Evolutionary conservation across 116 monocot genomes (phyloP).

Genomic region (Thalassia testudinum): DNA sequence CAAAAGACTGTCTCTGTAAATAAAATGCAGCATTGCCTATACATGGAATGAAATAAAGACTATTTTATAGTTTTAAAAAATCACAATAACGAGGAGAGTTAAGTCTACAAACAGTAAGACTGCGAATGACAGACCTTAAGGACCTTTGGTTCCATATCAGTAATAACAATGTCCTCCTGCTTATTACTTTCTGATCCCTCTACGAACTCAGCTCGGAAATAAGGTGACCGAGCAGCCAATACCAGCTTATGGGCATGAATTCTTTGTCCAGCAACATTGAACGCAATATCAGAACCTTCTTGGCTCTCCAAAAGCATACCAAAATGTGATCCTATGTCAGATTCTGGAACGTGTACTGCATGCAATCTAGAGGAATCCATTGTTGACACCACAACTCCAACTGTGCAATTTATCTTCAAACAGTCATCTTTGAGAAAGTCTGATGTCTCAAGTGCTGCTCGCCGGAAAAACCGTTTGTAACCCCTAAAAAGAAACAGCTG

Average conservation of each 20-base stretch:
- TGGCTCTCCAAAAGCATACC: conserved; percentile 55
- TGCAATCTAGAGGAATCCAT: conserved; percentile 56
- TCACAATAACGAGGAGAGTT: background rate
- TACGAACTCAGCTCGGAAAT: conserved; percentile 42
- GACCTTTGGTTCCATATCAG: conserved; percentile 70
- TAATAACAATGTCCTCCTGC: conserved; percentile 33
- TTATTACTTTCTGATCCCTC: conserved; percentile 15
- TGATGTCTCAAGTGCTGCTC: conserved; percentile 77
- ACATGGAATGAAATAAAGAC: background rate
- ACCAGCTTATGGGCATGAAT: conserved; percentile 87
- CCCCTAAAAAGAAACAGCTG: conserved; percentile 56
- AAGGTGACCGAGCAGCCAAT: conserved; percentile 69
- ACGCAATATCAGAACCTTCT: conserved; percentile 69
- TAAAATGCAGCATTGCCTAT: conserved; percentile 86
- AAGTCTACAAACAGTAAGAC: background rate
- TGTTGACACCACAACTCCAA: conserved; percentile 78
- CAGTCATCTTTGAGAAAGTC: conserved; percentile 93
- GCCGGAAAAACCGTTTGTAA: conserved; percentile 75
- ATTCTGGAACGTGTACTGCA: conserved; percentile 61
- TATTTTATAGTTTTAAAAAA: background rate
- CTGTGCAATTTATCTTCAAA: conserved; percentile 94
- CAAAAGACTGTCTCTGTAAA: conserved; percentile 65
- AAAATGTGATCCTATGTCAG: conserved; percentile 82
- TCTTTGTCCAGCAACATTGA: conserved; percentile 58
- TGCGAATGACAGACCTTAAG: conserved; percentile 38